Evolutionary conservation across 139 green algal genomes (phyloP), one percentile per base, ranked within the genome.

Genomic region (Mesotaenium endlicherianum): DNA sequence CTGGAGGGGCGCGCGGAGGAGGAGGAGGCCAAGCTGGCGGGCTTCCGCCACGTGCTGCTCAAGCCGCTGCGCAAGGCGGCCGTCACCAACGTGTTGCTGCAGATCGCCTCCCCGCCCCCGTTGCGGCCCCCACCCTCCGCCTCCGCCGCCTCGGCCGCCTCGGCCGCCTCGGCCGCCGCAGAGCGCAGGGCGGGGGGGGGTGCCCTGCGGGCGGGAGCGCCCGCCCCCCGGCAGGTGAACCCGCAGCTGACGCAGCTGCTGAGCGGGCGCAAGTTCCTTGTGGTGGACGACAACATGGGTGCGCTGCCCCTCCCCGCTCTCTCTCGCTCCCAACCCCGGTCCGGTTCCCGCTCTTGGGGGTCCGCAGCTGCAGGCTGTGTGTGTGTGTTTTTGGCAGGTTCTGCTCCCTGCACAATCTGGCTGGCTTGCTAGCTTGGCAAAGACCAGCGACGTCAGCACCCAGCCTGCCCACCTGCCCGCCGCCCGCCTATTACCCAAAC

Each of bases 231-330:
- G 20, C 26, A 20, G 26, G 26, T 26, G 53, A 34, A 20, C 20
- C 26, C 53, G 42, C 68, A 80, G 72, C 64, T 83, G 69, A 80
- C 39, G 0, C 42, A 83, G 39, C 17, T 26, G 41, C 68, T 83
- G 31, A 58, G 31, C 0, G 77, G 77, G 38, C 5, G 36, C 30
- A 4, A 4, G 4, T 67, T 82, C 17, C 77, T 83, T 1, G 58
- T 80, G 31, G 77, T 84, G 42, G 72, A 80, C 26, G 72, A 80
- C 72, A 80, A 80, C 16, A 0, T 77, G 20, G 16, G 30, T 1
- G 34, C 30, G 11, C 36, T 16, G 11, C 36, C 36, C 60, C 36
- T 74, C 36, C 60, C 60, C 14, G 8, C 47, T 14, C 47, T 8
- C 47, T 58, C 47, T 58, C 47, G 8, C 47, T 58, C 47, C 1